Evolutionary conservation across 768 basidiomycete genomes (phyloP), one percentile per base, ranked within the genome.

Genomic region (Nidularia pulvinata): DNA sequence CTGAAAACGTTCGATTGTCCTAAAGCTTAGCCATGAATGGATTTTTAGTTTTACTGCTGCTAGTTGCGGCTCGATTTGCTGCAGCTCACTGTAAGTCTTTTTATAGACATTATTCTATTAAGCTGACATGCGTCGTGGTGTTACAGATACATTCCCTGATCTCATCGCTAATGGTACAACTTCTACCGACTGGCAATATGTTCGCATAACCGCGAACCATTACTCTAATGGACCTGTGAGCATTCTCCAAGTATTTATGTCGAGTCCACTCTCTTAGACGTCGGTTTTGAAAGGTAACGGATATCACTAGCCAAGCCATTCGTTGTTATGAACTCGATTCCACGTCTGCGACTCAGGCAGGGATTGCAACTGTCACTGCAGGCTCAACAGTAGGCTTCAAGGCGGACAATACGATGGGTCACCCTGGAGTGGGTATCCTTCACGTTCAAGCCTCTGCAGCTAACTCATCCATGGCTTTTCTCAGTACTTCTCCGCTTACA

Each of bases 241-340:
- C 54, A 13, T 30, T 30, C 25, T 4, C 25, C 25, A 30, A 16
- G 14, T 7, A n/a, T 7, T 32, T 25, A 33, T 3, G 7, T 16
- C 9, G 32, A 33, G 22, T 45, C 19, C 19, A 35, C 19, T 39
- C 7, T 39, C 39, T 42, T 6, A 42, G 25, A 30, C 39, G 13
- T 13, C 5, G 16, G 39, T 16, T 45, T 6, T 37, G 39, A 25
- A 72, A 30, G 70, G 66, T 72, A 5, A 69, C 66, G 2, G 71
- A 72, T 53, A 66, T 71, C 32, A 65, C 59, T 1, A 70, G 67
- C 56, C 61, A 64, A n/a, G 67, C 71, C 2, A 65, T 72, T 52
- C 64, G 71, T 6, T 72, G 71, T 56, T 72, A 69, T 48, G 69
- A 71, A 49, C 58, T 67, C 25, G 68, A 69, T 37, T 59, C 61